These are phyloP conservation scores for Trichoderma brevicompactum DNA, from an alignment of 2,329 filamentous ascomycete species.

Conservation along the genomic window DNA sequence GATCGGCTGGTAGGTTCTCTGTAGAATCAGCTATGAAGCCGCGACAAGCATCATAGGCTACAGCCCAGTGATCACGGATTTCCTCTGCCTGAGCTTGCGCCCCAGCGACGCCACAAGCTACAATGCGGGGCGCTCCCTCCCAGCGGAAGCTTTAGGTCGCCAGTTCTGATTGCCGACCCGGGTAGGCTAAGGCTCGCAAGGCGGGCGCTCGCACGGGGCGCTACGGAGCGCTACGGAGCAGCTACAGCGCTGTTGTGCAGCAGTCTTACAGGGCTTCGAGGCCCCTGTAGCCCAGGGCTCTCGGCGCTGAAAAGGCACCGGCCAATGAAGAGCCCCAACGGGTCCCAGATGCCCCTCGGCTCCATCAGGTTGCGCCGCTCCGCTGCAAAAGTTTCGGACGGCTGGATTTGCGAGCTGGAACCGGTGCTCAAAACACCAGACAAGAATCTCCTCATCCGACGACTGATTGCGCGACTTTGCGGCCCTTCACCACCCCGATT, in stretches of 20 bases:
- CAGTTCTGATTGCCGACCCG: constrained; percentile 8
- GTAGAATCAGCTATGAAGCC: neutral
- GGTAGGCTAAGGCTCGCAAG: neutral
- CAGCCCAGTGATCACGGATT: too few relatives aligned
- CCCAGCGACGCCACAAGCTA: neutral
- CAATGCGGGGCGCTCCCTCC: neutral
- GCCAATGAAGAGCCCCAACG: constrained; percentile 24
- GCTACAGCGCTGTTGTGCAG: constrained; percentile 23
- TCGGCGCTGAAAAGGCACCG: neutral
- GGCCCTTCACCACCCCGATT: neutral
- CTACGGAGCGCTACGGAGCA: neutral
- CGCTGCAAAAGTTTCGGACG: constrained; percentile 32
- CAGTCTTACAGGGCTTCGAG: constrained; percentile 14
- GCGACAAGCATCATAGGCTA: neutral
- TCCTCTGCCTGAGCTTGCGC: too few relatives aligned
- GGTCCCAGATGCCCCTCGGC: constrained; percentile 17
- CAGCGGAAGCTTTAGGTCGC: neutral
- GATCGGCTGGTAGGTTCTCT: neutral
- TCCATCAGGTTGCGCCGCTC: neutral
- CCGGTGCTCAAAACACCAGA: constrained; percentile 7
- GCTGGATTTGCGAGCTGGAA: constrained; percentile 20
- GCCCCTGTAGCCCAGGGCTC: constrained; percentile 17
- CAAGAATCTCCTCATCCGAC: constrained; percentile 5
- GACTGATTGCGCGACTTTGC: constrained; percentile 23
- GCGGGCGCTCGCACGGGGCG: constrained; percentile 7